phyloP scores from a whole-genome alignment of 139 green algal genomes.

The Tetraselmis chui region DNA sequence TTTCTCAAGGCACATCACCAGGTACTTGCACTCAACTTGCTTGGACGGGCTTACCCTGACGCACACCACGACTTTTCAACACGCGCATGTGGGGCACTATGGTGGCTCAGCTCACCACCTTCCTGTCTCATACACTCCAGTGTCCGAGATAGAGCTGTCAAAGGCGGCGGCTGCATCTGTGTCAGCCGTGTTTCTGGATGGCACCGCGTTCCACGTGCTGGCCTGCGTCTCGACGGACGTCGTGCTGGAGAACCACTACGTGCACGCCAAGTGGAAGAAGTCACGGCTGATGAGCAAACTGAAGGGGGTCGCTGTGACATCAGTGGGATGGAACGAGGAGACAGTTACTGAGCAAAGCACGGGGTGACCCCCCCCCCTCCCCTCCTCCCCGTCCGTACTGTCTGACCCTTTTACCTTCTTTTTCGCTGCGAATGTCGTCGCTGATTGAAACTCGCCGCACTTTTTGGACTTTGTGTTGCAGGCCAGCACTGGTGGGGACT shows the following conservation, averaged over 20 bases:
- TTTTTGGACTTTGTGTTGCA: slow-evolving; percentile 19
- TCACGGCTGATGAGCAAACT: slow-evolving; percentile 40
- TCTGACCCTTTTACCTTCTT: too few relatives aligned
- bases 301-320: slow-evolving; percentile 38
- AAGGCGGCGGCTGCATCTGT: slow-evolving; percentile 33
- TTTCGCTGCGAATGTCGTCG: too few relatives aligned
- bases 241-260: slow-evolving; percentile 40
- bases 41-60: too few relatives aligned
- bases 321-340: slow-evolving; percentile 44
- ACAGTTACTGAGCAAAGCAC: slow-evolving; percentile 7
- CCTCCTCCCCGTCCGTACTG: too few relatives aligned
- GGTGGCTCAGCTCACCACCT: too few relatives aligned
- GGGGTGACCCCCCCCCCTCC: slow-evolving; percentile 8
- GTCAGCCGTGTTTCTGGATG: slow-evolving; percentile 45
- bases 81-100: too few relatives aligned
- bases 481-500: slow-evolving; percentile 58
- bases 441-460: too few relatives aligned
- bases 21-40: slow-evolving; percentile 21
- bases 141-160: slow-evolving; percentile 45
- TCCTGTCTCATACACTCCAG: too few relatives aligned
- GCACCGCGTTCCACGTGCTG: slow-evolving; percentile 44
- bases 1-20: slow-evolving; percentile 10
- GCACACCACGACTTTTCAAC: too few relatives aligned
- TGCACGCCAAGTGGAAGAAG: slow-evolving; percentile 45
- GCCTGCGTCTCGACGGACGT: slow-evolving; percentile 12